A percentile compares a stretch with the other conserved stretches of the same genome.
These are phyloP conservation scores for Zostera marina DNA, from an alignment of 116 monocot genomes.

Conservation along the genomic window DNA sequence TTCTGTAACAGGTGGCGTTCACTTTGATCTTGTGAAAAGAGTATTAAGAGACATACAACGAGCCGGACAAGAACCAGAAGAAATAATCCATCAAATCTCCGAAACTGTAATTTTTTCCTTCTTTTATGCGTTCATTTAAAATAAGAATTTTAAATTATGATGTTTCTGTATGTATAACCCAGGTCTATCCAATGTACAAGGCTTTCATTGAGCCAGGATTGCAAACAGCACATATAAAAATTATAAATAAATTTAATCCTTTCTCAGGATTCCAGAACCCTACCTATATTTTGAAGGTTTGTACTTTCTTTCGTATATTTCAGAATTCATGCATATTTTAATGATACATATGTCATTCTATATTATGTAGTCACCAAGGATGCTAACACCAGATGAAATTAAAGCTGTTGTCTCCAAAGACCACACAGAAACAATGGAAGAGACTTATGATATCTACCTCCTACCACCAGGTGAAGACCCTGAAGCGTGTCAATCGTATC, in stretches of 20 bases:
- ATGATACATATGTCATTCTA: neutral
- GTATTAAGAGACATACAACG: conserved; percentile 98
- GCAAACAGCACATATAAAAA: conserved; percentile 97
- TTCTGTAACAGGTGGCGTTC: conserved; percentile 98
- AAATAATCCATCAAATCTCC: conserved; percentile 98
- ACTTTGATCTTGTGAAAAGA: conserved; percentile 99
- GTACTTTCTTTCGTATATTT: conserved; percentile 5
- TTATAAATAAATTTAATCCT: conserved; percentile 99
- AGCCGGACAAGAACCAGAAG: conserved; percentile 97
- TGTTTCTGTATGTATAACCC: conserved; percentile 5
- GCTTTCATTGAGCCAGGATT: conserved; percentile 98
- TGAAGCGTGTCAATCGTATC: conserved; percentile 95
- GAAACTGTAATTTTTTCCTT: conserved; percentile 55
- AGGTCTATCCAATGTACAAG: conserved; percentile 99
- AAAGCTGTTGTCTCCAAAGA: conserved; percentile 54
- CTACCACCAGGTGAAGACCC: conserved; percentile 99
- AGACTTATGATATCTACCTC: conserved; percentile 97
- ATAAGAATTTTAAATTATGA: neutral
- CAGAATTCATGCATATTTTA: neutral
- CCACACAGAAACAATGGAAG: conserved; percentile 60
- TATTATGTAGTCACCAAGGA: conserved; percentile 49
- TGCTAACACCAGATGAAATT: conserved; percentile 50
- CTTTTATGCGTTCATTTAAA: neutral
- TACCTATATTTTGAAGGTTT: conserved; percentile 97
- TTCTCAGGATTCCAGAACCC: conserved; percentile 97